phyloP scores from a whole-genome alignment of 768 basidiomycete genomes.

The Asterophora lycoperdoides region DNA sequence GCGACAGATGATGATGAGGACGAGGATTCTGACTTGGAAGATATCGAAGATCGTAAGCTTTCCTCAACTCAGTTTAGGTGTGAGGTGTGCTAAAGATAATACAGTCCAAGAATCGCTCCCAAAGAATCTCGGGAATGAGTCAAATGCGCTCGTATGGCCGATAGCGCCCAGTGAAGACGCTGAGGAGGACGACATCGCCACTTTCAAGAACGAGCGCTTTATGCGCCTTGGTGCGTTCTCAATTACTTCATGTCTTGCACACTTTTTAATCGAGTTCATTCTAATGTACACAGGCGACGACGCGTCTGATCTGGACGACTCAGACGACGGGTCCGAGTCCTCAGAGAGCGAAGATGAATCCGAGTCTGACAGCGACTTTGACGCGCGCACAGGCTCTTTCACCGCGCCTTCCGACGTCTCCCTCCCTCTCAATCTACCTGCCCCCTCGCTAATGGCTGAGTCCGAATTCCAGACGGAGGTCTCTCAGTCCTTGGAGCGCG shows the following conservation, averaged over 20 bases:
- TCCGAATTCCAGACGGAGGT: slow-evolving; percentile 76
- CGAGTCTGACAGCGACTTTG: slow-evolving; percentile 37
- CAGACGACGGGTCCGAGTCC: slow-evolving; percentile 55
- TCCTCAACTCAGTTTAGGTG: background rate
- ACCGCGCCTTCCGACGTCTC: slow-evolving; percentile 49
- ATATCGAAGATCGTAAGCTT: slow-evolving; percentile 59
- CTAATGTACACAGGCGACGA: slow-evolving; percentile 50
- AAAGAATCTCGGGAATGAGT: slow-evolving; percentile 56
- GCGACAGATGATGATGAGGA: slow-evolving; percentile 33
- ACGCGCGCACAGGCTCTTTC: slow-evolving; percentile 29
- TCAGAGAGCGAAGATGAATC: slow-evolving; percentile 48
- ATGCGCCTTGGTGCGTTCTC: slow-evolving; percentile 63
- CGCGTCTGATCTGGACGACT: slow-evolving; percentile 56
- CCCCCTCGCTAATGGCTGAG: slow-evolving; percentile 42
- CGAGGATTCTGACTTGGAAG: slow-evolving; percentile 61
- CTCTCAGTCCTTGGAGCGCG: slow-evolving; percentile 82
- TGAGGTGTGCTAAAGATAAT: slow-evolving; percentile 2
- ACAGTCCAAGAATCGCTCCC: slow-evolving; percentile 47
- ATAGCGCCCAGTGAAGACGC: slow-evolving; percentile 56
- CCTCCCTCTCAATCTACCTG: slow-evolving; percentile 35
- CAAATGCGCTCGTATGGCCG: slow-evolving; percentile 84
- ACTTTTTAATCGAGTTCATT: background rate
- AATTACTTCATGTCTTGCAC: background rate
- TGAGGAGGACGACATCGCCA: slow-evolving; percentile 59
- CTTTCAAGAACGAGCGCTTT: slow-evolving; percentile 60